phyloP scores from a whole-genome alignment of 441 rosid genomes.

The Adansonia madagascariensis region DNA sequence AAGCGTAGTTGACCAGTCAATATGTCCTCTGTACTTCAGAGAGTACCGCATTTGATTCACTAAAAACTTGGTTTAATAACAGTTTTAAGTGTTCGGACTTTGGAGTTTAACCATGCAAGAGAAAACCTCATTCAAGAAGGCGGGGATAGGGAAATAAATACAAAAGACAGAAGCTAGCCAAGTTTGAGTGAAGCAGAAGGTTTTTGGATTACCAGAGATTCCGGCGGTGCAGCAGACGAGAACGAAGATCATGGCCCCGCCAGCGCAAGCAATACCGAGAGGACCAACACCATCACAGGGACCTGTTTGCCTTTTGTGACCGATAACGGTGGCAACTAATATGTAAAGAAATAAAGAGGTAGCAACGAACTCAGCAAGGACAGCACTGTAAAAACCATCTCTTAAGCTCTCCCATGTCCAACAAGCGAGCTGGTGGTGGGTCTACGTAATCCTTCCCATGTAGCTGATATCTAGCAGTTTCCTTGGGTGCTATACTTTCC shows the following conservation, averaged over 20 bases:
- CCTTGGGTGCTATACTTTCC: background rate
- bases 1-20: background rate
- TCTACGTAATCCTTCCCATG: conserved; percentile 43
- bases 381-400: conserved; percentile 50
- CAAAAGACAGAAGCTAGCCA: background rate
- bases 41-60: background rate
- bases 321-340: conserved; percentile 43
- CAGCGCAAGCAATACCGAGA: conserved; percentile 47
- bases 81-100: background rate
- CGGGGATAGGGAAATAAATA: background rate
- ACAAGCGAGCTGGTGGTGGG: conserved; percentile 42
- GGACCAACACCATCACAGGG: conserved; percentile 45
- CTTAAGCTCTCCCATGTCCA: conserved; percentile 39
- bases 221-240: conserved; percentile 53
- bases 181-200: background rate
- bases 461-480: conserved; percentile 18
- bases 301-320: conserved; percentile 33
- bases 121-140: no score
- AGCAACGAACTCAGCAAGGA: conserved; percentile 48
- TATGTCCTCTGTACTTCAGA: background rate
- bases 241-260: conserved; percentile 47
- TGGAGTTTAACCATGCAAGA: background rate
- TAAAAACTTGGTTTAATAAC: background rate
- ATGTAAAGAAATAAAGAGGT: conserved; percentile 45
- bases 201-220: conserved; percentile 39